Base-by-base conservation (phyloP, 2,329 filamentous ascomycete genomes). In the Sclerotinia borealis region DNA sequence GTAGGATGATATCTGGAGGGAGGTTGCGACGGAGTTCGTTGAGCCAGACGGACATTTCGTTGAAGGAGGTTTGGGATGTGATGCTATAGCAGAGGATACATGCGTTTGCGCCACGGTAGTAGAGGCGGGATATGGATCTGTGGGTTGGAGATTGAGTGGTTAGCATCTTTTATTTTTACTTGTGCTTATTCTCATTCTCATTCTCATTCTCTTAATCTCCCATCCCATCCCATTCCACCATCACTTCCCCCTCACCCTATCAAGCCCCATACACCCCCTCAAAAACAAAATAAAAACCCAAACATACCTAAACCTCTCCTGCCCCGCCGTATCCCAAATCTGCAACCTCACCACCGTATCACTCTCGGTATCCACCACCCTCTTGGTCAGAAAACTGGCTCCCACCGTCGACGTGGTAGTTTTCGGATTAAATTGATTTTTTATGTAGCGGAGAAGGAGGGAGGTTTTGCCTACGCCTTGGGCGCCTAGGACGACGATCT, bases 71-170 rank as follows among this genome's bases (percentile, higher is more conserved):
- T 66, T 89, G 87, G 75, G 93, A 89, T 65, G 92, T 96, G 75
- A 97, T 96, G 79, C 91, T 91, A 80, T 97, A 97, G 82, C 93
- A 96, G 52, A 97, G 84, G 65, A 97, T 91, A 72, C 91, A 95
- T 64, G 93, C 93, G 74, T 96, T 93, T 66, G 93, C 93, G 74
- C 93, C 93, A 73, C 93, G 89, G 78, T 99, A 99, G 81, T 98
- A 98, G 61, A 99, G 85, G 63, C 93, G 89, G 11, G 92, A 96
- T 72, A 99, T 98, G 66, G 90, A 93, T 71, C 72, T 73, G 49
- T 52, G 31, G 22, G 31, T 37, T 19, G 13, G 22, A 17, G 22
- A 51, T 43, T 19, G 5, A 9, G 11, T 49, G 2, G 31, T 60
- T 51, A 60, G 58, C 36, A 37, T 37, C 9, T 31, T 15, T 37